These are phyloP conservation scores for Nymphaea thermarum DNA, from an alignment of 164 flowering plant genomes.

Conservation along the genomic window DNA sequence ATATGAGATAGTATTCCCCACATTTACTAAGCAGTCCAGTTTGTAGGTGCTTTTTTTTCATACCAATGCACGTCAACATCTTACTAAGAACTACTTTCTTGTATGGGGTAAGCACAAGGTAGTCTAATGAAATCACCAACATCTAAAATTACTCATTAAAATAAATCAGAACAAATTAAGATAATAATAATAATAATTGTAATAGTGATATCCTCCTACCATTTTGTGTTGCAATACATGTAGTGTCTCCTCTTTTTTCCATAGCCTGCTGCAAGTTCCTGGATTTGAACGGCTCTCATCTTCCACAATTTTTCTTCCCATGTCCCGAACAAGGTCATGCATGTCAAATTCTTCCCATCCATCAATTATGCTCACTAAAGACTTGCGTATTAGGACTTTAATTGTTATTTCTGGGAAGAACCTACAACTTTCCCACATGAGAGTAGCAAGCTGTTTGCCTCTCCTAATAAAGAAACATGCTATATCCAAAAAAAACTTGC, in stretches of 20 bases:
- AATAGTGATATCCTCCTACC: no score
- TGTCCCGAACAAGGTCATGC: background rate
- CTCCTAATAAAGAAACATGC: constrained; percentile 16
- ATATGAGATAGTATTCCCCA: no score
- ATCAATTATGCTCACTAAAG: background rate
- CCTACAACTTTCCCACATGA: constrained; percentile 4
- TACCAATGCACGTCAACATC: no score
- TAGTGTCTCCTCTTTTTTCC: background rate
- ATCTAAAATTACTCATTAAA: no score
- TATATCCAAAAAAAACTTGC: constrained; percentile 2
- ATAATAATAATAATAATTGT: no score
- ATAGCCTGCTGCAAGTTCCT: background rate
- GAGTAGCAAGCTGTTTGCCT: background rate
- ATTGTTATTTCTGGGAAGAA: background rate
- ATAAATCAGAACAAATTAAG: background rate
- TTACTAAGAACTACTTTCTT: no score
- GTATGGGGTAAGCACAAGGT: no score
- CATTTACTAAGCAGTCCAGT: no score
- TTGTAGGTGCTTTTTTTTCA: no score
- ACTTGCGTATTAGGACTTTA: background rate
- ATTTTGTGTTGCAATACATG: background rate
- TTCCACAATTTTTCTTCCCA: background rate
- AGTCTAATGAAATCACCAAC: no score
- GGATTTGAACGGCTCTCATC: background rate
- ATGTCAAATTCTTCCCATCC: background rate